Conservation (phyloP, 148 eudicot species). For the Linanthus parryae region DNA sequence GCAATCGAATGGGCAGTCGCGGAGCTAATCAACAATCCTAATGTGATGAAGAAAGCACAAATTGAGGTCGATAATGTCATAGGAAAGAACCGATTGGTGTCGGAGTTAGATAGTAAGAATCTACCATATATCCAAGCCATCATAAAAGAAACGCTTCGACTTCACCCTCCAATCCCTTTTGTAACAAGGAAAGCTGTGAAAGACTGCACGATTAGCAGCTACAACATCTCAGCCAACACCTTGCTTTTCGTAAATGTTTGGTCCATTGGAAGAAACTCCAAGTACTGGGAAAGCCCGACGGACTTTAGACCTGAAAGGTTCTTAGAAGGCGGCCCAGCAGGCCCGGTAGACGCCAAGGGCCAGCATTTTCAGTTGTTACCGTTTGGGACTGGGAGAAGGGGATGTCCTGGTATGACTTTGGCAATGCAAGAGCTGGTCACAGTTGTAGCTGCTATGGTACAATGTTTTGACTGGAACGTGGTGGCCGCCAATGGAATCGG, state of each 20-base stretch:
- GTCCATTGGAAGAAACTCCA: conserved; percentile 23
- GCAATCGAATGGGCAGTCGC: conserved; percentile 16
- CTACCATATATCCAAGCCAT: conserved; percentile 17
- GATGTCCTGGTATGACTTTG: conserved; percentile 23
- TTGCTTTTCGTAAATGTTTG: conserved; percentile 24
- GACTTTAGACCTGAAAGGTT: conserved; percentile 28
- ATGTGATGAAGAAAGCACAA: conserved; percentile 5
- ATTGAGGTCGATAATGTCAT: conserved; percentile 6
- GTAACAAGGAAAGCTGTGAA: conserved; percentile 17
- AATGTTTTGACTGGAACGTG: conserved; percentile 27
- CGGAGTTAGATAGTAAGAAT: conserved; percentile 8
- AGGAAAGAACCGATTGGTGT: conserved; percentile 7
- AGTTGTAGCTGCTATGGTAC: conserved; percentile 16
- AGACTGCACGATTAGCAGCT: conserved; percentile 17
- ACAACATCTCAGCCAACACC: conserved; percentile 17
- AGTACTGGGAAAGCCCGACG: conserved; percentile 22
- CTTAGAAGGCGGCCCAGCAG: background rate
- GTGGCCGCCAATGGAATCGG: background rate
- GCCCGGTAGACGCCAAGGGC: conserved; percentile 10
- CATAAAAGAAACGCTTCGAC: conserved; percentile 19
- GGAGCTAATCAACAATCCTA: conserved; percentile 11
- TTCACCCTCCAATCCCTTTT: conserved; percentile 24
- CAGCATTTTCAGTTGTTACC: conserved; percentile 21
- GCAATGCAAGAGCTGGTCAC: conserved; percentile 13
- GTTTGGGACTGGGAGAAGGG: conserved; percentile 27